Percentiles rank a stretch among this genome's conserved stretches.
These are phyloP conservation scores for Cucurbita maxima DNA, from an alignment of 306 rosid genomes.

Conservation along the genomic window DNA sequence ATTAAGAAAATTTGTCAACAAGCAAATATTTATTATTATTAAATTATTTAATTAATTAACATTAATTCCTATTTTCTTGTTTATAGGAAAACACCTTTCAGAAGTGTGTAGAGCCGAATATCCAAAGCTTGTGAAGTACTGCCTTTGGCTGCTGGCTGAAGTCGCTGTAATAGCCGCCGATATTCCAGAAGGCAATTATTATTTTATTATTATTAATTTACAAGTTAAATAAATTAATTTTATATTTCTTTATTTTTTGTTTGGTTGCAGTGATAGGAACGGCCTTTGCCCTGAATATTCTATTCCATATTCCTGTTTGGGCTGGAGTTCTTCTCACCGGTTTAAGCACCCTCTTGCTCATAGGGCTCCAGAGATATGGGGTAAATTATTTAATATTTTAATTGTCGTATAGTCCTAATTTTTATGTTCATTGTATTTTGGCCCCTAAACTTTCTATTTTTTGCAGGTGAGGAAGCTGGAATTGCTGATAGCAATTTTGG, in stretches of 20 bases:
- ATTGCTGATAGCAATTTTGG: conserved; percentile 36
- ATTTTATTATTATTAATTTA: background rate
- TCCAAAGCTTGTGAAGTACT: conserved; percentile 47
- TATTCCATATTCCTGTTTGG: conserved; percentile 73
- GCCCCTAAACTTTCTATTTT: background rate
- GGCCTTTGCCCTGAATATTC: conserved; percentile 69
- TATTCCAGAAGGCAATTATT: conserved; percentile 59
- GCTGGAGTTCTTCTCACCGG: conserved; percentile 64
- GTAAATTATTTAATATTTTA: conserved; percentile 12
- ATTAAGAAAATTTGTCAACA: background rate
- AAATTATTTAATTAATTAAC: background rate
- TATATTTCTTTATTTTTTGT: background rate
- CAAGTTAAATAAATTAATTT: background rate
- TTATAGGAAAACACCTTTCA: conserved; percentile 68
- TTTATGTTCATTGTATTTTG: too few species aligned
- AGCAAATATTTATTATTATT: background rate
- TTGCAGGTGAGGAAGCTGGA: conserved; percentile 63
- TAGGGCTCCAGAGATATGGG: conserved; percentile 76
- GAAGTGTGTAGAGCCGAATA: conserved; percentile 77
- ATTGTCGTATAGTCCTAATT: background rate
- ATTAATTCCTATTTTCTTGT: background rate
- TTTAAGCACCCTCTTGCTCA: conserved; percentile 62
- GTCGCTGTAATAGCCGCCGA: conserved; percentile 79
- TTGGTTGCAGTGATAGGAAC: conserved; percentile 68
- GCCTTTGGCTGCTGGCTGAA: conserved; percentile 78